phyloP scores from a whole-genome alignment of 331 rosid species.

The Pyracantha coccinea region DNA sequence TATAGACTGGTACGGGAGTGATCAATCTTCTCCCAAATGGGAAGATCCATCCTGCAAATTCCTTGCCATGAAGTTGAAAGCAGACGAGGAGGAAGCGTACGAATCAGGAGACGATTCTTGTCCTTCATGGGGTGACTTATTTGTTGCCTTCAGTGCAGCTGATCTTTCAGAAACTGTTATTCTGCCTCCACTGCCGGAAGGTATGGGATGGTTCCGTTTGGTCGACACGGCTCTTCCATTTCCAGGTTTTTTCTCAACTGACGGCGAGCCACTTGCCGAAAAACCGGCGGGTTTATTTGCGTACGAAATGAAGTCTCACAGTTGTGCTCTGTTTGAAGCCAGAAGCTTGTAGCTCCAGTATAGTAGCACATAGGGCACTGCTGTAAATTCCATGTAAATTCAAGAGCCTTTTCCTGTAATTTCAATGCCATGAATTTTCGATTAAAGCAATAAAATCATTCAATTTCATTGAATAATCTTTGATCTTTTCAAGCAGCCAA shows the following conservation, averaged over 20 bases:
- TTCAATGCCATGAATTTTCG: too few relatives aligned
- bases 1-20: slow-evolving; percentile 64
- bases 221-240: slow-evolving; percentile 82
- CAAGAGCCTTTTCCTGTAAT: too few relatives aligned
- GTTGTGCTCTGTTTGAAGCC: slow-evolving; percentile 75
- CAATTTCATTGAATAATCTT: not conserved
- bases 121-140: slow-evolving; percentile 45
- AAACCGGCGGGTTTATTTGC: slow-evolving; percentile 21
- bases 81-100: slow-evolving; percentile 29
- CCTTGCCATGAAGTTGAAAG: slow-evolving; percentile 64
- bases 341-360: slow-evolving; percentile 10
- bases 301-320: slow-evolving; percentile 53
- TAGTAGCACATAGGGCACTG: not conserved
- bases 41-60: slow-evolving; percentile 68
- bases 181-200: slow-evolving; percentile 48
- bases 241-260: slow-evolving; percentile 62
- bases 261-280: slow-evolving; percentile 39
- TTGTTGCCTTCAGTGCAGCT: slow-evolving; percentile 61
- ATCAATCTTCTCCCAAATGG: slow-evolving; percentile 64
- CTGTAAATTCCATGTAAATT: slow-evolving; percentile 8
- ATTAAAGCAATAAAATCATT: not conserved
- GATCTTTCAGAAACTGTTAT: slow-evolving; percentile 40
- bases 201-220: slow-evolving; percentile 55
- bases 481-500: not conserved
- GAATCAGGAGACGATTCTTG: slow-evolving; percentile 17